Conservation (phyloP, 2,329 filamentous ascomycete species). For the Xylariaceae sp. region DNA sequence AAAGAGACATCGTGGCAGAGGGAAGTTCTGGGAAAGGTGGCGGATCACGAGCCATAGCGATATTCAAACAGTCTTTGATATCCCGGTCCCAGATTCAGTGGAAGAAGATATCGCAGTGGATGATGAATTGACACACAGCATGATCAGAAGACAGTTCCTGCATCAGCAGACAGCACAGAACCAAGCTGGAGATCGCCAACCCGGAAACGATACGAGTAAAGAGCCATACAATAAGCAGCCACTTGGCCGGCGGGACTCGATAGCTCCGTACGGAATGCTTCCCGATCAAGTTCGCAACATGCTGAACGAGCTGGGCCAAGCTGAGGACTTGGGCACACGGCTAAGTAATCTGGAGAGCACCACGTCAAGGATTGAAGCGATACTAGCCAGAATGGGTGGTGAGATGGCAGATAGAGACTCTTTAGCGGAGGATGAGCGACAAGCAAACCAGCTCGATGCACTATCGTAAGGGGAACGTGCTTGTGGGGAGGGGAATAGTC, state of each 20-base stretch:
- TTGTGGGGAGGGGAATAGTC: neutral
- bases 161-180: constrained; percentile 39
- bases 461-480: constrained; percentile 25
- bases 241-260: constrained; percentile 51
- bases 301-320: constrained; percentile 45
- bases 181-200: constrained; percentile 11
- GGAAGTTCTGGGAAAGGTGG: constrained; percentile 63
- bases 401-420: constrained; percentile 19
- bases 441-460: constrained; percentile 29
- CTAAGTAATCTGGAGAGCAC: constrained; percentile 49
- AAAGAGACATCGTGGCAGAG: constrained; percentile 31
- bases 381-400: constrained; percentile 40
- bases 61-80: constrained; percentile 68
- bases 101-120: constrained; percentile 55
- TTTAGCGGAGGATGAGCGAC: constrained; percentile 24
- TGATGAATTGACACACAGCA: constrained; percentile 54
- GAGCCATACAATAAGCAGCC: constrained; percentile 26
- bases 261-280: constrained; percentile 49
- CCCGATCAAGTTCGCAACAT: constrained; percentile 48
- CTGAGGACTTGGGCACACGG: constrained; percentile 41
- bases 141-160: constrained; percentile 55
- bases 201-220: constrained; percentile 10
- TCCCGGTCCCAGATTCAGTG: constrained; percentile 60
- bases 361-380: constrained; percentile 45
- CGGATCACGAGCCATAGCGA: constrained; percentile 68